Percentiles rank a stretch among this genome's conserved stretches.
phyloP scores from a whole-genome alignment of 208 protist genomes.

The Trypanosoma melophagium region DNA sequence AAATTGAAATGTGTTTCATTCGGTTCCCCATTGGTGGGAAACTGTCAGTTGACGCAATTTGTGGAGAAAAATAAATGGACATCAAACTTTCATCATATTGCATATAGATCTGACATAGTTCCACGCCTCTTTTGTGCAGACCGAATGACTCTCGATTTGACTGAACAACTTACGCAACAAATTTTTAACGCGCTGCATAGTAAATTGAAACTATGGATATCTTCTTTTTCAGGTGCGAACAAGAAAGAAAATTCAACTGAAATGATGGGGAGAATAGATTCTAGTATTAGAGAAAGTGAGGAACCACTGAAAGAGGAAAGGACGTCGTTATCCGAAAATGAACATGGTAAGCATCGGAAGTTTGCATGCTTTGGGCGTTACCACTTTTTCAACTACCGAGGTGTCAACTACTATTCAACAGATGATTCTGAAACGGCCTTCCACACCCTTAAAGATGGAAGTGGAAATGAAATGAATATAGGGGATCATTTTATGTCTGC shows the following conservation, averaged over 20 bases:
- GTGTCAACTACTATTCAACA: slow-evolving; percentile 55
- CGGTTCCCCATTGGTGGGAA: slow-evolving; percentile 70
- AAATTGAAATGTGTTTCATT: slow-evolving; percentile 50
- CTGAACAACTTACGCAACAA: slow-evolving; percentile 32
- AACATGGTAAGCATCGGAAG: slow-evolving; percentile 36
- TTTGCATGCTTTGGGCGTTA: slow-evolving; percentile 75
- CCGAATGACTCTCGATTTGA: slow-evolving; percentile 46
- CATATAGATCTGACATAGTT: slow-evolving; percentile 71
- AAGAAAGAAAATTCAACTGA: slow-evolving; percentile 1
- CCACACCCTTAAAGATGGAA: slow-evolving; percentile 54
- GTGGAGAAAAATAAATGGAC: slow-evolving; percentile 56
- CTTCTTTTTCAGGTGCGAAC: not conserved
- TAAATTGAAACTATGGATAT: slow-evolving; percentile 5
- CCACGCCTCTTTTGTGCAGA: slow-evolving; percentile 67
- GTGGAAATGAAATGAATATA: slow-evolving; percentile 25
- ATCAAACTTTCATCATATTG: slow-evolving; percentile 66
- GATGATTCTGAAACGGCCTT: slow-evolving; percentile 65
- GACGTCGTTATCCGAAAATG: not conserved
- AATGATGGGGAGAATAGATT: not conserved
- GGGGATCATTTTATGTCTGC: slow-evolving; percentile 60
- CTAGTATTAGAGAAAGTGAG: slow-evolving; percentile 5
- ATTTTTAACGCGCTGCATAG: slow-evolving; percentile 2
- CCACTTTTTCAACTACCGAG: slow-evolving; percentile 61
- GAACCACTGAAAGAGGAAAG: slow-evolving; percentile 7
- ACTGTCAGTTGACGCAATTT: slow-evolving; percentile 57